Evolutionary conservation across 176 grass and related monocot species (phyloP), one percentile per base, ranked within the genome.

Genomic region (Cenchrus purpureus): DNA sequence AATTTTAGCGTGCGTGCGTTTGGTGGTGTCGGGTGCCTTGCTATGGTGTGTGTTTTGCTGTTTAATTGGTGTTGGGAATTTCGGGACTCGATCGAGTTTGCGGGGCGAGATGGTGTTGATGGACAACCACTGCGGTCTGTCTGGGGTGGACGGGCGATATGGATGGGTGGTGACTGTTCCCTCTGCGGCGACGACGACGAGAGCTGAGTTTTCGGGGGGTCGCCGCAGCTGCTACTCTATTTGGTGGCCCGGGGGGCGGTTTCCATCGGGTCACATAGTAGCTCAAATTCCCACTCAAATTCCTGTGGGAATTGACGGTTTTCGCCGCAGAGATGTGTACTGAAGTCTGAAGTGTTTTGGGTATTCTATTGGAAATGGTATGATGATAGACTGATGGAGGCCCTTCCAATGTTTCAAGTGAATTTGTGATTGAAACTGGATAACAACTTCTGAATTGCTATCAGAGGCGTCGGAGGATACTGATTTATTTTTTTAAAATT

Each of bases 51-150:
- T 15, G 45, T 22, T 77, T 11, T 49, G 2, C 12, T 50, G 17
- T 16, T 57, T 43, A 9, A 59, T 29, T 6, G 58, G 51, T 60
- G 28, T 11, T 52, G 34, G 22, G 48, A 42, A 79, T 90, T 65
- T 48, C 19, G 15, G 50, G 46, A 51, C 8, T 46, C 45, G 45
- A 46, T 90, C 62, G 73, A 51, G 83, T 4, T 40, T 3, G 28
- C 31, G n/a, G 15, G 44, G 44, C 7, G 55, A 71, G 20, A 56
- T 64, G 55, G 45, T 22, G 57, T 2, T 17, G 37, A 65, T 64
- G 83, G 72, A 4, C 65, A 77, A 50, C 49, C 71, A 51, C 71
- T 65, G 65, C 22, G 2, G 72, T 54, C 48, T 5, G 72, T 54
- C 48, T 5, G 34, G 32, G 32, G 65, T 12, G 48, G 49, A 10